Evolutionary conservation across 2,329 filamentous ascomycete genomes (phyloP), one percentile per base, ranked within the genome.

Genomic region (Orbilia blumenaviensis): DNA sequence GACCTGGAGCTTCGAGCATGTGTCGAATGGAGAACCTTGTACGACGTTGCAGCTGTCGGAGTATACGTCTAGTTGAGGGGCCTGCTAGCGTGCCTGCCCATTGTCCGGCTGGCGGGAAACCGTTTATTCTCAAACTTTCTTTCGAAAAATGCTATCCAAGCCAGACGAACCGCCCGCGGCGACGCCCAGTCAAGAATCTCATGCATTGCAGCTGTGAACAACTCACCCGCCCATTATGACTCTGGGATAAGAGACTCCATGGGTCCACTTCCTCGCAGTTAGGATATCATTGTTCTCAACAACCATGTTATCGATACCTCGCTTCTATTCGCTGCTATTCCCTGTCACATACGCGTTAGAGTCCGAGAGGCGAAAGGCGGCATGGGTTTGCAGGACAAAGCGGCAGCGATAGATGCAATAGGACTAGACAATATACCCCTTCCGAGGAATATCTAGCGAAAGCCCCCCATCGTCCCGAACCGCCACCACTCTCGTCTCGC

Each of bases 11-110:
- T 63, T 73, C 29, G 54, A 46, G 29, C 72, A 76, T 69, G 64
- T 76, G 72, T 69, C 46, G 56, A 76, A 52, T 48, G 21, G 34
- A 42, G 48, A 76, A 76, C 64, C 44, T 69, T 76, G 72, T 76
- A 54, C 48, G 12, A 69, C 64, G 58, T 75, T 76, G 64, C 48
- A 61, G 23, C 34, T 56, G 52, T 52, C 42, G 29, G 23, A 25
- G 16, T 38, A 44, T 34, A 48, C 21, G 6, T 48, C 23, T n/a
- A n/a, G 50, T 38, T 4, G 38, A 38, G 36, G 12, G 9, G 34
- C 10, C n/a, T n/a, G n/a, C n/a, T n/a, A n/a, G n/a, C n/a, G n/a
- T 58, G 18, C 16, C 23, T 2, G 52, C 32, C 12, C 29, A 38
- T 25, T 25, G 27, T 27, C 38, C 58, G 58, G 38, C 41, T 48